A percentile compares a stretch with the other conserved stretches of the same genome.
These are phyloP conservation scores for Kockiozyma suomiensis DNA, from an alignment of 805 yeast genomes.

Conservation along the genomic window DNA sequence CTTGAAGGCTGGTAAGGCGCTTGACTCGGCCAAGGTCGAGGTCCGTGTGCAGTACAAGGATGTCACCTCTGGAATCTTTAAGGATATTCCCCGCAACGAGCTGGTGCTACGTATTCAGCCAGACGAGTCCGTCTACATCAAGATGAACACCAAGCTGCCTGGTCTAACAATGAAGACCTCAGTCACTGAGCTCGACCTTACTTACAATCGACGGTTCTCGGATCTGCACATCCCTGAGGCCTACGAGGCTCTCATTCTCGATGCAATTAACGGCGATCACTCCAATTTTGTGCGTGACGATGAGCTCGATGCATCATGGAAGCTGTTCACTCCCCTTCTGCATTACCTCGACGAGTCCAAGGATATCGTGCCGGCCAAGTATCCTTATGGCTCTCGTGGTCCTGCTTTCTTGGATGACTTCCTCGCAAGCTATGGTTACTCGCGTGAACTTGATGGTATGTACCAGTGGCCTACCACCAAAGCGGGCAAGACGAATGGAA, in stretches of 20 bases:
- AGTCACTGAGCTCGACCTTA: constrained; percentile 86
- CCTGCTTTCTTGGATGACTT: constrained; percentile 67
- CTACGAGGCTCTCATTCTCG: constrained; percentile 92
- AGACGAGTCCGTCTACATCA: constrained; percentile 88
- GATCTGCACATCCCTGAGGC: constrained; percentile 97
- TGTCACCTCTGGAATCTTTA: constrained; percentile 80
- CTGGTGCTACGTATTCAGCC: constrained; percentile 94
- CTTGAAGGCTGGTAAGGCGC: constrained; percentile 93
- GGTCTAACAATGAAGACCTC: constrained; percentile 83
- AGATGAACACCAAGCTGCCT: constrained; percentile 90
- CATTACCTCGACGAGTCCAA: constrained; percentile 72
- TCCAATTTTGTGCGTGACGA: constrained; percentile 98
- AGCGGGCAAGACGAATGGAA: constrained; percentile 28
- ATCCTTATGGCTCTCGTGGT: constrained; percentile 91
- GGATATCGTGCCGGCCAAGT: constrained; percentile 66
- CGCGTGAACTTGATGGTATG: constrained; percentile 59
- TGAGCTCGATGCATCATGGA: constrained; percentile 93
- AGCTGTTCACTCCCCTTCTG: constrained; percentile 86
- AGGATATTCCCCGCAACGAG: constrained; percentile 84
- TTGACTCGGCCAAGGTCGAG: constrained; percentile 92
- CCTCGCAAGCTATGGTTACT: constrained; percentile 70
- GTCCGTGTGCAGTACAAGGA: constrained; percentile 89
- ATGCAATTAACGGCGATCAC: constrained; percentile 88
- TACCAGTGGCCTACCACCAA: constrained; percentile 79
- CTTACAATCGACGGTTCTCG: constrained; percentile 77